Evolutionary conservation across 352 stramenopile species (phyloP).

Genomic region (Pythium utonaiense): DNA sequence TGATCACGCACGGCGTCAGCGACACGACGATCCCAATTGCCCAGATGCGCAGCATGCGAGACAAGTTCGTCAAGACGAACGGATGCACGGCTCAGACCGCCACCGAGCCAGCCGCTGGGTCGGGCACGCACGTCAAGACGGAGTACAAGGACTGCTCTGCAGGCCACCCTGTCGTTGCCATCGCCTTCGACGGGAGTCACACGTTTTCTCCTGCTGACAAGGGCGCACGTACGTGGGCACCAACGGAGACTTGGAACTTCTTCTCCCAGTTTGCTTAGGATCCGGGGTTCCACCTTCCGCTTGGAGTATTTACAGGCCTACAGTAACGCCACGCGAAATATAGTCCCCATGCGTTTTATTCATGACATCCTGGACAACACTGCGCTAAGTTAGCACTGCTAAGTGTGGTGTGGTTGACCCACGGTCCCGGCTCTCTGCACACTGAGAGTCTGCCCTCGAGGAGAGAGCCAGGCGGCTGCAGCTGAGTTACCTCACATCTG

Average conservation of each 20-base stretch:
- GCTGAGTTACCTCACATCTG: not conserved
- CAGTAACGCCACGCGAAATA: too few relatives aligned
- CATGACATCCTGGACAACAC: too few relatives aligned
- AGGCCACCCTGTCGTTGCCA: slow-evolving; percentile 24
- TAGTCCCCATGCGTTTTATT: too few relatives aligned
- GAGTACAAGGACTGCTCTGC: slow-evolving; percentile 27
- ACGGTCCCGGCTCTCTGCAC: not conserved
- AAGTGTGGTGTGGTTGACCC: not conserved
- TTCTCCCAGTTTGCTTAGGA: slow-evolving; percentile 6
- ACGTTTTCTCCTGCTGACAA: slow-evolving; percentile 5
- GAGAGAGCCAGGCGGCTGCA: not conserved
- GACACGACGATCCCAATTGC: slow-evolving; percentile 24
- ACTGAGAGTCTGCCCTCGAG: too few relatives aligned
- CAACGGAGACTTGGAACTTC: slow-evolving; percentile 24
- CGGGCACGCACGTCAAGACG: slow-evolving; percentile 31
- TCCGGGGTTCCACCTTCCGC: too few relatives aligned
- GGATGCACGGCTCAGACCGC: slow-evolving; percentile 25
- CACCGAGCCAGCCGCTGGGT: slow-evolving; percentile 18
- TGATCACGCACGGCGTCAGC: slow-evolving; percentile 24
- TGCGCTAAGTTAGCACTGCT: too few relatives aligned
- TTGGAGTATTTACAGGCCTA: not conserved
- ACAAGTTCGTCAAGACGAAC: slow-evolving; percentile 27
- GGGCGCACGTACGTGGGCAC: slow-evolving; percentile 16
- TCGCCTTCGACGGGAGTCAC: slow-evolving; percentile 29
- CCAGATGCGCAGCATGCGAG: slow-evolving; percentile 19